Evolutionary conservation across 1,284 basidiomycete species (phyloP), one percentile per base, ranked within the genome.

Genomic region (Peniophora sp.): DNA sequence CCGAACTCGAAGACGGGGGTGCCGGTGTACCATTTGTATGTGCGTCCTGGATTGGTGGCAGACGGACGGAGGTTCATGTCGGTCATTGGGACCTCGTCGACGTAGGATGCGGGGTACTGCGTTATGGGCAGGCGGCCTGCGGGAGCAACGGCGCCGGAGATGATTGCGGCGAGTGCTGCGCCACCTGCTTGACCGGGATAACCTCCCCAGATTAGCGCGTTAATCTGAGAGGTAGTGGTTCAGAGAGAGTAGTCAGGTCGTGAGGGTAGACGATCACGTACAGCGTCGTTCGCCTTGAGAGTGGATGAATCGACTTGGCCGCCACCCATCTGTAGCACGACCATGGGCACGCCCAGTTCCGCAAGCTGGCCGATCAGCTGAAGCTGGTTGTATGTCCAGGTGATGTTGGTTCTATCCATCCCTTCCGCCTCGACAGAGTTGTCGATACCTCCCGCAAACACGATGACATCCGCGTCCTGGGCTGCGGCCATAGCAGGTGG

Each of bases 131-230:
- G 71, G 45, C 78, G 77, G 23, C 78, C 78, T 11, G 78, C 71
- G 20, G 78, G 78, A 2, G 78, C 68, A 20, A 64, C 65, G 46
- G 73, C 75, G 22, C 78, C 78, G 1, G 62, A 69, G 25, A 81
- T 53, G 55, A 78, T 73, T 52, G 78, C 73, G 49, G 73, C 70
- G 32, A 80, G 55, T 3, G 77, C 77, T 3, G 70, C 65, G 20
- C 77, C 78, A 3, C 77, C 78, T 53, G 71, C 74, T 57, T 79
- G 76, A 3, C 76, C 73, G 1, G 77, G 77, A 58, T 79, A 78
- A 1, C 78, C 78, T 12, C 65, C 77, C 77, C 78, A 80, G 11
- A 81, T 34, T 41, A 80, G 68, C 0, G 76, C 72, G 54, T 74
- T 77, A 34, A 80, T 70, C 77, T 78, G 52, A 24, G n/a, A n/a